Conservation (phyloP, 2,329 filamentous ascomycete genomes). For the Teratosphaeria epicoccoides region DNA sequence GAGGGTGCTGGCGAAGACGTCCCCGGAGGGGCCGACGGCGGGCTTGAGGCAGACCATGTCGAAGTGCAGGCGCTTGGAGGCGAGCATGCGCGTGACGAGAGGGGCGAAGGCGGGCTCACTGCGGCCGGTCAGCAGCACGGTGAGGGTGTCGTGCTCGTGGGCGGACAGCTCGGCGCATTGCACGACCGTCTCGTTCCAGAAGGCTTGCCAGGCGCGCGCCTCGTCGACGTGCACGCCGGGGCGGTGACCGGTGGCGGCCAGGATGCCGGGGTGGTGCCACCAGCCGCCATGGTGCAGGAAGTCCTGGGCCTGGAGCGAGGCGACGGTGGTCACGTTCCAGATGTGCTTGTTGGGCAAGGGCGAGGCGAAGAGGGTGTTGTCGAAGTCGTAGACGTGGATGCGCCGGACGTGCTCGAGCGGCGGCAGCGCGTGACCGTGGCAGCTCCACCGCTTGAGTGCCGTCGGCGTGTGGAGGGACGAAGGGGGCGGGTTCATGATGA, state of each 20-base stretch:
- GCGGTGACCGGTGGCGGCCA: conserved; percentile 77
- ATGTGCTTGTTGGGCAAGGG: conserved; percentile 80
- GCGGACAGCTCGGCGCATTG: conserved; percentile 70
- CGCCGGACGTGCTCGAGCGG: conserved; percentile 59
- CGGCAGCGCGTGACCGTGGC: conserved; percentile 61
- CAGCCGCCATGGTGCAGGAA: conserved; percentile 68
- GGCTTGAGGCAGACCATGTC: conserved; percentile 86
- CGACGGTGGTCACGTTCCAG: conserved; percentile 72
- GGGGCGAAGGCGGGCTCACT: conserved; percentile 66
- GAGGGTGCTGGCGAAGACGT: conserved; percentile 75
- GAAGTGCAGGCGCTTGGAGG: conserved; percentile 69
- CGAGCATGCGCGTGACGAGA: conserved; percentile 69
- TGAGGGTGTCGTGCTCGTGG: conserved; percentile 73
- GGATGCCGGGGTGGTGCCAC: conserved; percentile 90
- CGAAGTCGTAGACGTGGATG: conserved; percentile 94
- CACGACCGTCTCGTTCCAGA: conserved; percentile 90
- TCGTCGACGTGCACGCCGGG: conserved; percentile 60
- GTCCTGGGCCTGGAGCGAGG: conserved; percentile 64
- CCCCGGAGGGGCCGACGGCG: conserved; percentile 64
- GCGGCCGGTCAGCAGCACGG: conserved; percentile 78
- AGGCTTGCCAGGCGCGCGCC: conserved; percentile 72
- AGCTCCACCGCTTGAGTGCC: conserved; percentile 73
- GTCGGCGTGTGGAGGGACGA: conserved; percentile 53
- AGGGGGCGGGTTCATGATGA: conserved; percentile 7
- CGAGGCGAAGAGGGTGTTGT: conserved; percentile 82